Percentiles rank a stretch among this genome's conserved stretches.
These are phyloP conservation scores for Apophysomyces variabilis DNA, from an alignment of 371 early-diverging fungal genomes.

Conservation along the genomic window DNA sequence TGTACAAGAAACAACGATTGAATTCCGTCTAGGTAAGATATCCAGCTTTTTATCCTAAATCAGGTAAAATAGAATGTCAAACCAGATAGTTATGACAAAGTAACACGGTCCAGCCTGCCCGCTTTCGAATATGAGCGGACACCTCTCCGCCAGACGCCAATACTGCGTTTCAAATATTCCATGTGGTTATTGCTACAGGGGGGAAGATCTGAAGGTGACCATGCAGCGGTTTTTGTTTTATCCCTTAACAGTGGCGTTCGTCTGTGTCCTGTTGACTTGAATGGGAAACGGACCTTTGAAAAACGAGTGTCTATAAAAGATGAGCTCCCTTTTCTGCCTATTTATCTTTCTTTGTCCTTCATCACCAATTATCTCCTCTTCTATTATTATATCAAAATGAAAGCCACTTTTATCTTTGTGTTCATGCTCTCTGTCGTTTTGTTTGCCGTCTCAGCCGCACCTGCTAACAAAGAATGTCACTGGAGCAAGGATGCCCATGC, in stretches of 20 bases:
- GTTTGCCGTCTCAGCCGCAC: conserved; percentile 16
- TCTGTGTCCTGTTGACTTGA: background rate
- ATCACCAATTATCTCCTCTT: background rate
- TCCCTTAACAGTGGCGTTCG: conserved; percentile 1
- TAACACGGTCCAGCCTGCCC: too few relatives aligned
- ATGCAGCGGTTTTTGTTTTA: background rate
- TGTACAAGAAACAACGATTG: too few relatives aligned
- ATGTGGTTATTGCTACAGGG: background rate
- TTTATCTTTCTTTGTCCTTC: background rate
- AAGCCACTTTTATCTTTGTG: conserved; percentile 4
- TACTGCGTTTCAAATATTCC: background rate
- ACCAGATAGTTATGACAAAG: too few relatives aligned
- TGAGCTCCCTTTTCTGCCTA: background rate
- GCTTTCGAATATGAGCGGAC: too few relatives aligned
- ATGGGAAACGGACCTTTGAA: background rate
- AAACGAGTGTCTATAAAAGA: background rate
- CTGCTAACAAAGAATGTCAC: conserved; percentile 18
- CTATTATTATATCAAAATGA: conserved; percentile 5
- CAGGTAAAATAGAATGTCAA: too few relatives aligned
- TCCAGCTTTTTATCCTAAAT: too few relatives aligned
- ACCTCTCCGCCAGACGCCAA: too few relatives aligned
- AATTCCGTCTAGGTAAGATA: too few relatives aligned
- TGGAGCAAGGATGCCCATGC: conserved; percentile 22
- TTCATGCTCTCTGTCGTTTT: conserved; percentile 13
- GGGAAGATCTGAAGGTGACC: background rate